Conservation (phyloP, 192 early-diverging fungal genomes). For the Podochytrium sp. region DNA sequence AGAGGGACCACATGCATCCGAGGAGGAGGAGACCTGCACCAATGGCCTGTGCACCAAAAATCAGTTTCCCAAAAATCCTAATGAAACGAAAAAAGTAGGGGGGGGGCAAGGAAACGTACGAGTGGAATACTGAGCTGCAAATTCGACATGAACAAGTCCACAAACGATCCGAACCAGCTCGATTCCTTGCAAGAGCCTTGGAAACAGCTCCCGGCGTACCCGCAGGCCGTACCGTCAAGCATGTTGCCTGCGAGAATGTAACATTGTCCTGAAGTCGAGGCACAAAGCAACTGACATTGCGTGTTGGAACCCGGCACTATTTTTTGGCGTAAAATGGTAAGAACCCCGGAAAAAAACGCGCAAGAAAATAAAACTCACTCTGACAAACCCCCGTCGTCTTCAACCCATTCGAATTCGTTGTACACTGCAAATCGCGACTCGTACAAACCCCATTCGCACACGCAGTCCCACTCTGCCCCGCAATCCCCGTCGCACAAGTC, state of each 20-base stretch:
- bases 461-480: slow-evolving; percentile 7
- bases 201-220: slow-evolving; percentile 42
- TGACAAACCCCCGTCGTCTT: slow-evolving; percentile 37
- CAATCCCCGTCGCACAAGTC: slow-evolving; percentile 49
- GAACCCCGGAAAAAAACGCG: not conserved
- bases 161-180: slow-evolving; percentile 26
- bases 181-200: slow-evolving; percentile 21
- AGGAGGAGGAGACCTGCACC: slow-evolving; percentile 39
- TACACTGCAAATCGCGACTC: slow-evolving; percentile 46
- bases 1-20: slow-evolving; percentile 28
- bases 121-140: slow-evolving; percentile 42
- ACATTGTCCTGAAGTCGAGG: slow-evolving; percentile 30
- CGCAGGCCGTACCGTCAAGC: slow-evolving; percentile 52
- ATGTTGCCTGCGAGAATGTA: slow-evolving; percentile 43
- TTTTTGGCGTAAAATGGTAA: not conserved
- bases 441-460: slow-evolving; percentile 58
- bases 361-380: not conserved
- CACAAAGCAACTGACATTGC: slow-evolving; percentile 42
- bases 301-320: slow-evolving; percentile 29
- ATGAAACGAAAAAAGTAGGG: not conserved
- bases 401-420: slow-evolving; percentile 21
- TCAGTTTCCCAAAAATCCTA: not conserved
- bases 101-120: slow-evolving; percentile 5
- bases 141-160: slow-evolving; percentile 42
- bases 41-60: slow-evolving; percentile 27